phyloP scores from a whole-genome alignment of 768 basidiomycete species.

The Neoboletus subvelutipes region DNA sequence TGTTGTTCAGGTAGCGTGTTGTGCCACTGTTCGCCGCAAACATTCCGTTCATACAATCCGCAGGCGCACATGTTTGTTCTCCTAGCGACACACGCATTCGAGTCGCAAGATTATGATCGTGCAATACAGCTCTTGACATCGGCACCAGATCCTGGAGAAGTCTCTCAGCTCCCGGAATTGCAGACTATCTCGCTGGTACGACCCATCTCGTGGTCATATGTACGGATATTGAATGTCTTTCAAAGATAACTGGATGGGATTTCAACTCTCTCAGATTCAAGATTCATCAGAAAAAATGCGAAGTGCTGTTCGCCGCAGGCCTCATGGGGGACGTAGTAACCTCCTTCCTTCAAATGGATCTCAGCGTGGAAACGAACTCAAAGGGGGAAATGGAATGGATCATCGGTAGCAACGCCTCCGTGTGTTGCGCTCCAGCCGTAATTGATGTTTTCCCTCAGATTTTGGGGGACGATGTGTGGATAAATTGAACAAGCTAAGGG shows the following conservation, averaged over 20 bases:
- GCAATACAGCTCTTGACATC: conserved; percentile 10
- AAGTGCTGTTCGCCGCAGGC: conserved; percentile 6
- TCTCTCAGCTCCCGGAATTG: conserved; percentile 7
- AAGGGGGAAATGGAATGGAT: conserved; percentile 6
- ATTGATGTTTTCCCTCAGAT: neutral
- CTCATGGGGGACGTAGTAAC: neutral
- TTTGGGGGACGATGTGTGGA: conserved; percentile 10
- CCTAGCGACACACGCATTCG: conserved; percentile 11
- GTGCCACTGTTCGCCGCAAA: neutral
- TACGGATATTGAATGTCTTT: neutral
- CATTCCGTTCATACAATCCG: neutral
- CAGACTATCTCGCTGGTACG: conserved; percentile 18
- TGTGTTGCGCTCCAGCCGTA: neutral
- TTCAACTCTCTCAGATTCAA: conserved; percentile 9
- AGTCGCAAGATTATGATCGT: conserved; percentile 5
- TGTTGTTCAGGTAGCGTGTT: conserved; percentile 10
- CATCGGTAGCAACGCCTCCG: neutral
- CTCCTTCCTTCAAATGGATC: conserved; percentile 2
- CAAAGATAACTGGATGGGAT: conserved; percentile 19
- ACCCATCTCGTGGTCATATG: neutral
- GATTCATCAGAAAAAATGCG: conserved; percentile 6
- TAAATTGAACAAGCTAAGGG: conserved; percentile 10
- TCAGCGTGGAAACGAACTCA: neutral
- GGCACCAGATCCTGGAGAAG: neutral
- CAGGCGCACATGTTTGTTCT: conserved; percentile 15